phyloP scores from a whole-genome alignment of 345 rosid species.

The Aegle marmelos region DNA sequence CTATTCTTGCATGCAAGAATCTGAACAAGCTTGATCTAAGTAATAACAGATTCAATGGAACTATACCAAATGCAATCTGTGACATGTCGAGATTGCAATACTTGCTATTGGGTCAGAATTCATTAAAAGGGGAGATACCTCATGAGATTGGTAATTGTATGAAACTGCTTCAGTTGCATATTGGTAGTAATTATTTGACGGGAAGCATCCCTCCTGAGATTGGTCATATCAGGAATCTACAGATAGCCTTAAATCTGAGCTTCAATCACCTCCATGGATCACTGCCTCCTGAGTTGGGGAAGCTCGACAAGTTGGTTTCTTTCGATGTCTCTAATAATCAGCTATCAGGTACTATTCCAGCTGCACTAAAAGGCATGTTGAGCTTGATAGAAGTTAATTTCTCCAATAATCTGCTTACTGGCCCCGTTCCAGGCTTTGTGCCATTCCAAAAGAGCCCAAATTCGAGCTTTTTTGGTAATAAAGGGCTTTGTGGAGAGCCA shows the following conservation, averaged over 20 bases:
- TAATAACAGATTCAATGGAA: conserved; percentile 73
- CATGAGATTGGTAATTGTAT: conserved; percentile 68
- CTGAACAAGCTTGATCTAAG: conserved; percentile 87
- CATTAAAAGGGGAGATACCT: conserved; percentile 75
- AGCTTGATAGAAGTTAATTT: conserved; percentile 92
- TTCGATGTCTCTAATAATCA: conserved; percentile 83
- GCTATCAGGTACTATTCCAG: conserved; percentile 76
- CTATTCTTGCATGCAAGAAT: conserved; percentile 73
- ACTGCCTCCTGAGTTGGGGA: conserved; percentile 75
- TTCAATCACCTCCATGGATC: conserved; percentile 82
- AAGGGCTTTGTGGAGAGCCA: conserved; percentile 89
- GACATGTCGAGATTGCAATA: conserved; percentile 63
- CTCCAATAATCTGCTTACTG: conserved; percentile 74
- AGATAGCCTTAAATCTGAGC: conserved; percentile 73
- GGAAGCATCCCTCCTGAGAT: conserved; percentile 78
- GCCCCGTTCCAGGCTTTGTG: conserved; percentile 61
- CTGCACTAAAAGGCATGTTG: conserved; percentile 69
- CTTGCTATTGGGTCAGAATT: conserved; percentile 66
- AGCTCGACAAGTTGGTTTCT: conserved; percentile 78
- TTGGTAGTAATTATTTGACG: conserved; percentile 74
- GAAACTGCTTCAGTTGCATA: conserved; percentile 51
- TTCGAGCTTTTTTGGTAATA: conserved; percentile 76
- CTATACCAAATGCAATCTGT: conserved; percentile 65
- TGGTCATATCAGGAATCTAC: conserved; percentile 65
- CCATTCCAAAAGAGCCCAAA: conserved; percentile 88